A percentile compares a stretch with the other conserved stretches of the same genome.
Conservation (phyloP, 73 alveolate genomes). For the Symbiodinium pilosum region DNA sequence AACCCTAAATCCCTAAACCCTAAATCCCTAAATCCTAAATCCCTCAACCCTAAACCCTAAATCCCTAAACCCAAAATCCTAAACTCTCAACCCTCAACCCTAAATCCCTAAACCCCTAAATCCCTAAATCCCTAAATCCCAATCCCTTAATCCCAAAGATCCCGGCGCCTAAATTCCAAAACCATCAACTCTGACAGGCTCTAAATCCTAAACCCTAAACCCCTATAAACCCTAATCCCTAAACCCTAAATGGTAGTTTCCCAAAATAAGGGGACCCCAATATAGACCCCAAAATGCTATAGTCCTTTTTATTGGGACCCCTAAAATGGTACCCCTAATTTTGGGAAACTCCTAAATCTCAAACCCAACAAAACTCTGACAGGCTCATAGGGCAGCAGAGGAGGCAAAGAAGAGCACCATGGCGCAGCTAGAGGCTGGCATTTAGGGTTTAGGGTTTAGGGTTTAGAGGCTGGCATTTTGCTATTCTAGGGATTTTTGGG, state of each 20-base stretch:
- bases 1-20: background rate
- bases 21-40: background rate
- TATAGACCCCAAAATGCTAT: too few relatives aligned
- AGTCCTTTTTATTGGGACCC: too few relatives aligned
- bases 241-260: too few relatives aligned
- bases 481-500: background rate
- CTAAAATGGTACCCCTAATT: too few relatives aligned
- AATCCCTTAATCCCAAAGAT: background rate
- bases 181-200: too few relatives aligned
- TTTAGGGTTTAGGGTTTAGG: background rate
- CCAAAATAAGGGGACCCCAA: too few relatives aligned
- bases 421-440: conserved; percentile 63
- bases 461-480: background rate
- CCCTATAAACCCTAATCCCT: background rate
- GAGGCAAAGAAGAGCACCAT: conserved; percentile 93
- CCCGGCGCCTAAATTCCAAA: background rate
- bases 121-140: background rate
- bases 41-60: background rate
- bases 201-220: background rate
- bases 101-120: background rate
- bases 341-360: background rate
- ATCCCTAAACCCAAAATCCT: background rate
- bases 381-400: conserved; percentile 87
- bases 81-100: too few relatives aligned
- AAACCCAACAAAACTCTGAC: background rate